Conservation (phyloP, 306 rosid genomes). For the Ceratonia siliqua region DNA sequence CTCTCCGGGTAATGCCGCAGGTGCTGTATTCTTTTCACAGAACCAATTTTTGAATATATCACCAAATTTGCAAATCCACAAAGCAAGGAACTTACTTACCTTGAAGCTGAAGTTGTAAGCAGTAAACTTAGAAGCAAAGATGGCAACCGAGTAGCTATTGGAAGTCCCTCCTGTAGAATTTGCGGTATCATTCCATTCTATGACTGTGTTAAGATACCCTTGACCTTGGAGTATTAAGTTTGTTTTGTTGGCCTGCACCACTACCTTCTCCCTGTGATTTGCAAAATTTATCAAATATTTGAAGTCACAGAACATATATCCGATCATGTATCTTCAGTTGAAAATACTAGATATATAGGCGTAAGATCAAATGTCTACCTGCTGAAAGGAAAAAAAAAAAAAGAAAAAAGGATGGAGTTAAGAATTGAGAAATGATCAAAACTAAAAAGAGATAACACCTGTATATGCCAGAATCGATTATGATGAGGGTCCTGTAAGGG, state of each 20-base stretch:
- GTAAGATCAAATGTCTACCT: slow-evolving; percentile 24
- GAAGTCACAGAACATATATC: not conserved
- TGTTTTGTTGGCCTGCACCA: slow-evolving; percentile 60
- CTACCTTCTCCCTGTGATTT: slow-evolving; percentile 70
- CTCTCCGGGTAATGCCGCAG: slow-evolving; percentile 57
- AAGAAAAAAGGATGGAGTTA: not conserved
- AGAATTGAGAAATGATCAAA: not conserved
- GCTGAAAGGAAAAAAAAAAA: not conserved
- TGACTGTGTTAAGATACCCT: slow-evolving; percentile 63
- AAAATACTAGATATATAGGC: not conserved
- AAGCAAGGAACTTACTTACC: slow-evolving; percentile 37
- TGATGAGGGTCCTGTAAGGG: slow-evolving; percentile 54
- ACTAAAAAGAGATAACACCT: slow-evolving; percentile 27
- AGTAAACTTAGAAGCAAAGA: slow-evolving; percentile 65
- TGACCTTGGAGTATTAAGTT: slow-evolving; percentile 75
- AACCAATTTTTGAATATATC: not conserved
- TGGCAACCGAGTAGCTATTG: slow-evolving; percentile 57
- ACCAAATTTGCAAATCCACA: not conserved
- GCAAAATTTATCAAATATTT: slow-evolving; percentile 1
- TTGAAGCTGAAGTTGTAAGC: slow-evolving; percentile 81
- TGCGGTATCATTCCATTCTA: slow-evolving; percentile 83
- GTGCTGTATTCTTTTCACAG: slow-evolving; percentile 60
- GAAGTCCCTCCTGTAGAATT: slow-evolving; percentile 77
- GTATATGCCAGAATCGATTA: slow-evolving; percentile 50
- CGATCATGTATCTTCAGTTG: not conserved